phyloP scores from a whole-genome alignment of 2,329 filamentous ascomycete species.

The Aspergillus hortae region DNA sequence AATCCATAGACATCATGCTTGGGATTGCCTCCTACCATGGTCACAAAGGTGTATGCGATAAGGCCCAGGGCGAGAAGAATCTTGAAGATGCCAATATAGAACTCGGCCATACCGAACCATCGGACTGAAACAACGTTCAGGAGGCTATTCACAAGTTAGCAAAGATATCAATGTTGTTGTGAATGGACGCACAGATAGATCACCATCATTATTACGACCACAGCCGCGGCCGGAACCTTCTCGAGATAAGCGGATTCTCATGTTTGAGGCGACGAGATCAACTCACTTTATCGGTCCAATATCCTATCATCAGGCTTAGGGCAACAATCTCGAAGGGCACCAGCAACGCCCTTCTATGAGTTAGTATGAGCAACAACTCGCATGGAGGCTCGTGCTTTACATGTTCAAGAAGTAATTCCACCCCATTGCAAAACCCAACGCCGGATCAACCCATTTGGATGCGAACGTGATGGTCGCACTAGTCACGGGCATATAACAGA shows the following conservation, averaged over 20 bases:
- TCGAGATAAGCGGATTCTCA: too few relatives aligned
- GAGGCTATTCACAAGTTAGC: slow-evolving; percentile 6
- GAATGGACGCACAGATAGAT: slow-evolving; percentile 28
- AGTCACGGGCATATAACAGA: slow-evolving; percentile 19
- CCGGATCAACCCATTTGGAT: slow-evolving; percentile 23
- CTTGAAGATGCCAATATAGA: slow-evolving; percentile 44
- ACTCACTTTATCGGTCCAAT: slow-evolving; percentile 31
- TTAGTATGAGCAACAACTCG: too few relatives aligned
- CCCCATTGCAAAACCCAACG: slow-evolving; percentile 22
- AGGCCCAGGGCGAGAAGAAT: slow-evolving; percentile 27
- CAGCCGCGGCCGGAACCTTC: slow-evolving; percentile 30
- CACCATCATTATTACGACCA: slow-evolving; percentile 35
- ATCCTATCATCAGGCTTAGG: slow-evolving; percentile 33
- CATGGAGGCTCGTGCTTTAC: not conserved
- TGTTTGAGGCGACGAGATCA: too few relatives aligned
- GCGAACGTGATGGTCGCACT: slow-evolving; percentile 13
- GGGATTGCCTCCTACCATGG: slow-evolving; percentile 77
- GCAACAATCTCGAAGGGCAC: slow-evolving; percentile 36
- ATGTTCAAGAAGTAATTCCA: slow-evolving; percentile 23
- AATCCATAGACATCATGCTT: slow-evolving; percentile 66
- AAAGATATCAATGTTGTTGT: not conserved
- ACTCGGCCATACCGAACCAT: slow-evolving; percentile 45
- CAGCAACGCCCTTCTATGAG: slow-evolving; percentile 1
- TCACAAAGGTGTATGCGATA: slow-evolving; percentile 59
- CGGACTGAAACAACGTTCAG: slow-evolving; percentile 42